A percentile compares a stretch with the other conserved stretches of the same genome.
These are phyloP conservation scores for Candolleomyces aberdarensis DNA, from an alignment of 768 basidiomycete genomes.

Conservation along the genomic window DNA sequence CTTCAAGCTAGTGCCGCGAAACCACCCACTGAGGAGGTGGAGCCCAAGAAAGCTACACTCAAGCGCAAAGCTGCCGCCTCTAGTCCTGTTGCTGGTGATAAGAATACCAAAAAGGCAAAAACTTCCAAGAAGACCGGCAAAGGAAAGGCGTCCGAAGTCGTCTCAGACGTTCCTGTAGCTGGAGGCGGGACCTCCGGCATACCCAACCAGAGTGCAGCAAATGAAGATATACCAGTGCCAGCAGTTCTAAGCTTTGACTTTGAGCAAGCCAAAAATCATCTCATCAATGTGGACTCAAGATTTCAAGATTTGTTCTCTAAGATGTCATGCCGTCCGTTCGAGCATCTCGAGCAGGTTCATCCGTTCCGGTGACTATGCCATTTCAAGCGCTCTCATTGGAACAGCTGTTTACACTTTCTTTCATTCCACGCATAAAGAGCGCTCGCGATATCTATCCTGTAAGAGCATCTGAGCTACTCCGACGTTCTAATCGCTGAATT, in stretches of 20 bases:
- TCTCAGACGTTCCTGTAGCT: neutral
- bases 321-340: slow-evolving; percentile 73
- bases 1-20: neutral
- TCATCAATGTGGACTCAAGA: slow-evolving; percentile 62
- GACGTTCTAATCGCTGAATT: neutral
- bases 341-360: slow-evolving; percentile 70
- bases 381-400: neutral
- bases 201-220: neutral
- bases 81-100: neutral
- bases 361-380: slow-evolving; percentile 62
- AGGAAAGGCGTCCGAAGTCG: neutral
- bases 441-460: slow-evolving; percentile 71
- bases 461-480: slow-evolving; percentile 19
- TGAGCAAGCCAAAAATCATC: slow-evolving; percentile 69
- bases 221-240: slow-evolving; percentile 48
- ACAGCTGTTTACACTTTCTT: too few species aligned
- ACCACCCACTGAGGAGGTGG: neutral
- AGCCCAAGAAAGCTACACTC: neutral
- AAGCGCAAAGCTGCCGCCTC: neutral
- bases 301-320: slow-evolving; percentile 67
- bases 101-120: slow-evolving; percentile 1
- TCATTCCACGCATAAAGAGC: slow-evolving; percentile 39
- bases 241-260: slow-evolving; percentile 75
- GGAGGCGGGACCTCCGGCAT: neutral
- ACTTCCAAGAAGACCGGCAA: neutral